Evolutionary conservation across 345 rosid species (phyloP).

Genomic region (Populus pruinosa): DNA sequence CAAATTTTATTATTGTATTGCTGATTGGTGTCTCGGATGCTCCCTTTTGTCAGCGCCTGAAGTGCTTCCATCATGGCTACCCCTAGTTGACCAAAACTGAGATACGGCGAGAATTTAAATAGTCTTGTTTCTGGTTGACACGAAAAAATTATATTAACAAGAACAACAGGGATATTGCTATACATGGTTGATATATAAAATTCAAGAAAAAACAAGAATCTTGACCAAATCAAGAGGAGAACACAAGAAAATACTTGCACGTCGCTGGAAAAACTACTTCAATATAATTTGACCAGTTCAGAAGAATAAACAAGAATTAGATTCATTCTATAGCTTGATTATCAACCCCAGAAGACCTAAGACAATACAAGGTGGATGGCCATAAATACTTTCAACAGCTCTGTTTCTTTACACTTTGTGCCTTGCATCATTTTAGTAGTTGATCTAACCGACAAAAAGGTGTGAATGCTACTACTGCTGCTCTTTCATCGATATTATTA

Average conservation of each 20-base stretch:
- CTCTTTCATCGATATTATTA: neutral
- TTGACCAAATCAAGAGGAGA: neutral
- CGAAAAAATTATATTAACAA: neutral
- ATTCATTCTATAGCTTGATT: no score
- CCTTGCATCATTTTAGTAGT: slow-evolving; percentile 1
- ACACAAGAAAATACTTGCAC: neutral
- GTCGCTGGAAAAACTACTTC: neutral
- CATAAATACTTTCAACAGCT: neutral
- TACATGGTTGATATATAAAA: neutral
- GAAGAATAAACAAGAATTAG: no score
- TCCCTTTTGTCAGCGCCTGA: neutral
- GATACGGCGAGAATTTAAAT: neutral
- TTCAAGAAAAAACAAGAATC: neutral
- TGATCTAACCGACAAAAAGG: slow-evolving; percentile 23
- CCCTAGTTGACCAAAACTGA: neutral
- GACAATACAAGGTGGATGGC: neutral
- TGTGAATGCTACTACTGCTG: neutral
- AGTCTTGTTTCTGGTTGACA: neutral
- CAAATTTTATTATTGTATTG: neutral
- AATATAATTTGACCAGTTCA: no score
- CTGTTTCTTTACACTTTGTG: neutral
- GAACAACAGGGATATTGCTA: neutral
- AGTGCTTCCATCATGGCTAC: neutral
- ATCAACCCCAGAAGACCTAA: no score
- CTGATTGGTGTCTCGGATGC: neutral